A percentile compares a stretch with the other conserved stretches of the same genome.
Conservation (phyloP, 2,329 filamentous ascomycete genomes). For the Fusarium equiseti region DNA sequence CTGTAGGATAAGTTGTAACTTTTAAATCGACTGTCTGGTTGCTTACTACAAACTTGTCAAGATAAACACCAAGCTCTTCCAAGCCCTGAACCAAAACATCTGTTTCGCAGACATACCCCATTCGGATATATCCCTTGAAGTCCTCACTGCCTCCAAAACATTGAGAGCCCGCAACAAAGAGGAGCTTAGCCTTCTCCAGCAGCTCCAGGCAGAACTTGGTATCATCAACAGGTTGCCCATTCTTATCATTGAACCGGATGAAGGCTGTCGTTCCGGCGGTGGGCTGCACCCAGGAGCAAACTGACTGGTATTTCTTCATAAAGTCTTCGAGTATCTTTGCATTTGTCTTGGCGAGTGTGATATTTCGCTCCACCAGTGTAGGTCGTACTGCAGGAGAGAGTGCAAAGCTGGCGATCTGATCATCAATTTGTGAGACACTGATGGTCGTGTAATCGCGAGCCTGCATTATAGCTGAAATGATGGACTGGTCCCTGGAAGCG, state of each 20-base stretch:
- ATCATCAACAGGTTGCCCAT: conserved; percentile 75
- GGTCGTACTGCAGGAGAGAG: conserved; percentile 63
- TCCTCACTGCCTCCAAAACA: conserved; percentile 77
- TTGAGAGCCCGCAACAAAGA: conserved; percentile 78
- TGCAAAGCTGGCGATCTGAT: conserved; percentile 81
- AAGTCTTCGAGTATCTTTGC: conserved; percentile 74
- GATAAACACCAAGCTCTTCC: conserved; percentile 59
- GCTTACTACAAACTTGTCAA: conserved; percentile 40
- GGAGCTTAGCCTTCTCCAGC: conserved; percentile 75
- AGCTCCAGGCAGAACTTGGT: conserved; percentile 76
- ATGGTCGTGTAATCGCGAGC: conserved; percentile 88
- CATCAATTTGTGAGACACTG: conserved; percentile 83
- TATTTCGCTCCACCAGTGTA: conserved; percentile 65
- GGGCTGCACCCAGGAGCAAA: conserved; percentile 79
- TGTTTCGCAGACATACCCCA: conserved; percentile 81
- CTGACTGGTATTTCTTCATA: conserved; percentile 71
- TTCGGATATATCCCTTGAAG: conserved; percentile 79
- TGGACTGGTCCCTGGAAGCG: conserved; percentile 70
- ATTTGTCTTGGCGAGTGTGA: conserved; percentile 74
- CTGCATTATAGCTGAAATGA: conserved; percentile 73
- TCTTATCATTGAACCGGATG: conserved; percentile 71
- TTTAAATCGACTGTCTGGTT: too few relatives aligned
- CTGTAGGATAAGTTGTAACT: too few relatives aligned
- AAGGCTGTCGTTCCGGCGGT: conserved; percentile 85
- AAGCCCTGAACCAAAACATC: conserved; percentile 74